phyloP scores from a whole-genome alignment of 2,329 filamentous ascomycete genomes.

The Onygena corvina region DNA sequence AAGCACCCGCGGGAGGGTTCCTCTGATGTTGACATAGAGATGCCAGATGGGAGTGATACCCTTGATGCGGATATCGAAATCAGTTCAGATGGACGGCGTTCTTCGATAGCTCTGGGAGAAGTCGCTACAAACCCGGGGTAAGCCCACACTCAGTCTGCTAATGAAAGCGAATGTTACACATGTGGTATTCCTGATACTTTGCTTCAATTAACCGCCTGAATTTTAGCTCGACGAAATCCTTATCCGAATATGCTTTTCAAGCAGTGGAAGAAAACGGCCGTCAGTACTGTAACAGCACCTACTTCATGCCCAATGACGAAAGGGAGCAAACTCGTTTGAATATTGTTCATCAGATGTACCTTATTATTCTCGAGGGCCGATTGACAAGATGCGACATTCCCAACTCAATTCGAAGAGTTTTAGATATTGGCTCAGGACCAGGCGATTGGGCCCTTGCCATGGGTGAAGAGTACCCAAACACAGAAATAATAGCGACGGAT shows the following conservation, averaged over 20 bases:
- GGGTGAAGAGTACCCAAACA: slow-evolving; percentile 26
- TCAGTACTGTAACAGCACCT: slow-evolving; percentile 48
- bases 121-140: background rate
- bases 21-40: background rate
- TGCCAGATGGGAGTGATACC: background rate
- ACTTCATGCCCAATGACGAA: slow-evolving; percentile 57
- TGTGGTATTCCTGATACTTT: background rate
- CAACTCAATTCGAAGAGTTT: slow-evolving; percentile 21
- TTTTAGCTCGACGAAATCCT: slow-evolving; percentile 27
- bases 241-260: slow-evolving; percentile 34
- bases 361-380: slow-evolving; percentile 32
- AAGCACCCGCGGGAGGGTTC: background rate
- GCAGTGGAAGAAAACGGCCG: slow-evolving; percentile 50
- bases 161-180: background rate
- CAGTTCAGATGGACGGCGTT: slow-evolving; percentile 4
- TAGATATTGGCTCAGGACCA: slow-evolving; percentile 39
- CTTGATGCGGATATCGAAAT: background rate
- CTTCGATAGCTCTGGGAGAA: background rate
- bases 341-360: slow-evolving; percentile 51
- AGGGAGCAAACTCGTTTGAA: slow-evolving; percentile 51
- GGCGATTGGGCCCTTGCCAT: slow-evolving; percentile 21
- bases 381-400: slow-evolving; percentile 25
- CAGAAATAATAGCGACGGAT: slow-evolving; percentile 38
- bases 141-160: background rate
- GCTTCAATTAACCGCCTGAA: background rate